Base-by-base conservation (phyloP, 106 monocot genomes). In the Dendrobium officinale region DNA sequence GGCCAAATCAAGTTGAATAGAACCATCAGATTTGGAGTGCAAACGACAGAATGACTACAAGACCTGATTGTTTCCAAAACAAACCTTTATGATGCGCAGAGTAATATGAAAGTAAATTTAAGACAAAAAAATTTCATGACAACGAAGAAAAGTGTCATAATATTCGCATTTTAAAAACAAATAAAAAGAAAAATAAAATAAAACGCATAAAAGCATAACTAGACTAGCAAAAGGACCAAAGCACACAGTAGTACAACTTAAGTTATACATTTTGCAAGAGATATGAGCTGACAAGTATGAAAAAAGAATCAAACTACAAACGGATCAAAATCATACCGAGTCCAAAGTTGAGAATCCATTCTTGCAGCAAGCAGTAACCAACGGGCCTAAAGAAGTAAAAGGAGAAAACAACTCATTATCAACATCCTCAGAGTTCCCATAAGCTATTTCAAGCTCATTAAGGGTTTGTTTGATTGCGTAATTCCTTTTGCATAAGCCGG, bases 301-400 rank as follows among this genome's bases (percentile, higher is more conserved):
- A 40, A 72, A 13, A 37, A 15, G 5, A 72, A 72, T 4, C 4
- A 0, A 72, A 37, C 29, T 26, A 5, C 5, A 22, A 64, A 24
- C 20, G 26, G 26, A 26, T 6, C 26, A 72, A 40, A 54, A 19
- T 4, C 80, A 80, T 93, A 99, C 99, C 87, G 87, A 87, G 47
- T 99, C 99, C 83, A 99, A 85, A 59, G 95, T 88, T 7, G 93
- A 79, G 85, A 93, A 99, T 48, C 99, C 99, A 79, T 86, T 86
- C 79, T 86, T 93, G 79, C 92, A 93, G 79, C 95, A 99, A 72
- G 99, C 95, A 75, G 87, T 85, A 70, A 99, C 99, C 78, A 99
- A 81, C 13, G 95, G 95, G 78, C 86, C 72, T 55, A 99, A 84
- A 49, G 99, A 95, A 9, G 95, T 90, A 77, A 99, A 99, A 48